Conservation (phyloP, 164 flowering plant species). For the Berberis vulgaris region DNA sequence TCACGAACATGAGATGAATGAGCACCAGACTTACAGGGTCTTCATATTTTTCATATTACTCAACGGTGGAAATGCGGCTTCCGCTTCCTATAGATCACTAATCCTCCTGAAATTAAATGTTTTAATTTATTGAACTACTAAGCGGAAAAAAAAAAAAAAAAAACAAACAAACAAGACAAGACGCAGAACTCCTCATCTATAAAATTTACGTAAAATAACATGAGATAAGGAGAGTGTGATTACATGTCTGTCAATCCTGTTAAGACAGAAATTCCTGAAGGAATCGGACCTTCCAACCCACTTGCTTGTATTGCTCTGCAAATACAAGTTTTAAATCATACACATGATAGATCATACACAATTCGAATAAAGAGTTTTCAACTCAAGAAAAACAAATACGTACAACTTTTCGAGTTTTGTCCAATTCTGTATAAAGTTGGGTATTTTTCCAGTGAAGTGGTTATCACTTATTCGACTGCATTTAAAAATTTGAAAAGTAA, state of each 20-base stretch:
- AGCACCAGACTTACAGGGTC: background rate
- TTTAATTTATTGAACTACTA: too few relatives aligned
- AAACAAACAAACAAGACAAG: too few relatives aligned
- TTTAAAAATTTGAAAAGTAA: background rate
- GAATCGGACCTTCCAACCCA: background rate
- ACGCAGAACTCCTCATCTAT: too few relatives aligned
- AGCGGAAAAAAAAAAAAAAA: too few relatives aligned
- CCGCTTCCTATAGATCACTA: background rate
- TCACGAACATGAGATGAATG: too few relatives aligned
- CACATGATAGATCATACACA: background rate
- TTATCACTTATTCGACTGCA: conserved; percentile 6
- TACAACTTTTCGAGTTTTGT: background rate
- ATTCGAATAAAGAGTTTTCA: background rate
- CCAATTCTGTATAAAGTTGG: conserved; percentile 2
- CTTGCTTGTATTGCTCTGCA: background rate
- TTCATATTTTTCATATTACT: background rate
- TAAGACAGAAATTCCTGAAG: background rate
- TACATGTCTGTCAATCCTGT: background rate
- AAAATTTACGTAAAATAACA: background rate
- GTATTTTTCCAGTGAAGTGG: conserved; percentile 2
- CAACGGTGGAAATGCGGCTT: background rate
- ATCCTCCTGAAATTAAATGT: background rate
- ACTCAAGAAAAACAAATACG: background rate
- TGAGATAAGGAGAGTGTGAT: background rate
- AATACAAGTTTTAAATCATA: background rate